Base-by-base conservation (phyloP, 352 stramenopile genomes). In the Globisporangium viniferum region DNA sequence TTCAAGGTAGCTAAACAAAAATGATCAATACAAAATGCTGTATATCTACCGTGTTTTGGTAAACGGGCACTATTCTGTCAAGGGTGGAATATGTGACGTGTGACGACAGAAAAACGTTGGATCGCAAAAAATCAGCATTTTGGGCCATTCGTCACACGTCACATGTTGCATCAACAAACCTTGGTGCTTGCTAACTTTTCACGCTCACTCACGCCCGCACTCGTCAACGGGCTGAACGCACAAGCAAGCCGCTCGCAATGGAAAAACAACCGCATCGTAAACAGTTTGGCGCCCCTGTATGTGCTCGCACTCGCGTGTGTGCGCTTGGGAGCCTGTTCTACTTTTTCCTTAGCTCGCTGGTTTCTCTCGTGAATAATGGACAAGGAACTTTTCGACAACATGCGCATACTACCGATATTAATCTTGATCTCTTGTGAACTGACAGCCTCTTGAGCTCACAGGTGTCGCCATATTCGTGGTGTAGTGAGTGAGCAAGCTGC, bases 81-180 rank as follows among this genome's bases (percentile, higher is more conserved):
- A 46, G 18, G 49, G 59, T 58, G 59, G 59, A 57, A 46, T 46
- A 24, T 65, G 59, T 65, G 59, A 65, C 24, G 59, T 46, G 59
- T 44, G 59, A 57, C 44, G 36, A 49, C 59, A 55, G n/a, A 54
- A 31, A 55, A 12, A 64, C 9, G 39, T n/a, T 27, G 22, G 59
- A 54, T 12, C 1, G 12, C 39, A 36, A 44, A 59, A 22, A 39
- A n/a, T 39, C 53, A 59, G 53, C 51, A 35, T 18, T 18, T 29
- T 6, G 29, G 27, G 31, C 31, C 44, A 9, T 49, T 39, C 5
- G 29, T 7, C 27, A 20, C 5, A 29, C 59, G 59, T 65, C 59
- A 65, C 59, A 58, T 58, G 59, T 3, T 44, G 44, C 33, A 55
- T 65, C 59, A 65, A 65, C 59, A 55, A 65, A 58, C 12, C n/a